Base-by-base conservation (phyloP, 2,329 filamentous ascomycete species). In the Stagonosporopsis vannaccii region DNA sequence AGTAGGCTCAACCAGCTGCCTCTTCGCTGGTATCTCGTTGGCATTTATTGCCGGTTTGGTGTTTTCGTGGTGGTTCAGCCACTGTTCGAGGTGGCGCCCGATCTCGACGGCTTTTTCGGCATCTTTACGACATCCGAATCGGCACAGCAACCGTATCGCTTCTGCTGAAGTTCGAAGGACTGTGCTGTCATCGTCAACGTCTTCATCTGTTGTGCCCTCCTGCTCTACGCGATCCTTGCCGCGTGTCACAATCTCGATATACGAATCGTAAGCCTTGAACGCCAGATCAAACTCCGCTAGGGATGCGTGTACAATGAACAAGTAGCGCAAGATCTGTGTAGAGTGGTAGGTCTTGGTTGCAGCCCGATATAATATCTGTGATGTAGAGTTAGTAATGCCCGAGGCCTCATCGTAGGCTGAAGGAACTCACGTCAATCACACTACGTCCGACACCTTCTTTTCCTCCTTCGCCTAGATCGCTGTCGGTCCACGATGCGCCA, bases 281-380 rank as follows among this genome's bases (percentile, higher is more conserved):
- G 93, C 93, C 44, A 98, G 80, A 52, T 97, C 91, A 63, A 97
- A 98, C 66, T 99, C 94, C 8, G 92, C 92, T 17, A 97, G 82
- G 2, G 92, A 86, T 17, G 94, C 82, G 74, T 99, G 95, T 2
- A 97, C 89, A 11, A 87, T 89, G 72, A 98, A 98, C 0, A 99
- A 82, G 67, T 93, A 86, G 55, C 94, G 85, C 26, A 99, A 80
- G 59, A 98, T 90, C 9, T 92, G 81, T 1, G 94, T 96, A 1
- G 95, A 99, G 76, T 99, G 95, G 70, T 95, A 99, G 0, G 93
- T 97, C 75, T 95, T 97, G 9, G 90, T 92, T 7, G 94, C 91
- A 20, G 93, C 91, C 35, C 90, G 89, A 75, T 98, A 99, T 6
- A 99, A 82, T 25, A 92, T 90, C 75, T 95, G 39, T 20, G 40